phyloP scores from a whole-genome alignment of 2,329 filamentous ascomycete genomes.

The Blumeria hordei region DNA sequence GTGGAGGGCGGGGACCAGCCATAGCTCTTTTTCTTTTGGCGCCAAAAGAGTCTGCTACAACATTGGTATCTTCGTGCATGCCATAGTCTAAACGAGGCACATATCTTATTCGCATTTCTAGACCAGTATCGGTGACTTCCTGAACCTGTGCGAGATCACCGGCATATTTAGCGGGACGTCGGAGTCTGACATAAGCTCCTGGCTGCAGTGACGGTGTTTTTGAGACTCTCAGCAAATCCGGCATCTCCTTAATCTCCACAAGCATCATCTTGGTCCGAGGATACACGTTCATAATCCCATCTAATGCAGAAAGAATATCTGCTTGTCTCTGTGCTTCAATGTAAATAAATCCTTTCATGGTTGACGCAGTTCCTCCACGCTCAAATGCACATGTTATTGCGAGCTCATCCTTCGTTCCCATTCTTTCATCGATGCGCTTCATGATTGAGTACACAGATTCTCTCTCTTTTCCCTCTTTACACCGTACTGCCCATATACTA shows the following conservation, averaged over 20 bases:
- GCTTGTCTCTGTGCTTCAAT: slow-evolving; percentile 74
- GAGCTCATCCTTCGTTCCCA: slow-evolving; percentile 54
- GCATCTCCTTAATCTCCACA: slow-evolving; percentile 92
- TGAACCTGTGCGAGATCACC: slow-evolving; percentile 82
- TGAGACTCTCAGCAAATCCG: slow-evolving; percentile 71
- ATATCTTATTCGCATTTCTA: slow-evolving; percentile 66
- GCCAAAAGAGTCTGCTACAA: slow-evolving; percentile 15
- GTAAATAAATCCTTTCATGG: slow-evolving; percentile 89
- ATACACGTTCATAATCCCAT: slow-evolving; percentile 74
- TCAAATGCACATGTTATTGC: slow-evolving; percentile 82
- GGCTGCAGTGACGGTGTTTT: slow-evolving; percentile 69
- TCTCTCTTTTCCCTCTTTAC: slow-evolving; percentile 84
- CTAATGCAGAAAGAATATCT: slow-evolving; percentile 61
- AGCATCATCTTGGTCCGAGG: slow-evolving; percentile 66
- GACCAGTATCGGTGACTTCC: slow-evolving; percentile 76
- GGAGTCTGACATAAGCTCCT: slow-evolving; percentile 79
- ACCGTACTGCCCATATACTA: slow-evolving; percentile 82
- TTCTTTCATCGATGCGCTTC: slow-evolving; percentile 65
- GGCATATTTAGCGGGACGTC: slow-evolving; percentile 54
- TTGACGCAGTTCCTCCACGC: slow-evolving; percentile 48
- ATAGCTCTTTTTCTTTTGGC: slow-evolving; percentile 57
- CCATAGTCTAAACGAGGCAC: slow-evolving; percentile 88
- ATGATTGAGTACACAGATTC: slow-evolving; percentile 75
- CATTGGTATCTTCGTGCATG: slow-evolving; percentile 48
- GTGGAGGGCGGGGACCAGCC: slow-evolving; percentile 49